Base-by-base conservation (phyloP, 2,329 filamentous ascomycete species). In the Monosporascus ibericus region DNA sequence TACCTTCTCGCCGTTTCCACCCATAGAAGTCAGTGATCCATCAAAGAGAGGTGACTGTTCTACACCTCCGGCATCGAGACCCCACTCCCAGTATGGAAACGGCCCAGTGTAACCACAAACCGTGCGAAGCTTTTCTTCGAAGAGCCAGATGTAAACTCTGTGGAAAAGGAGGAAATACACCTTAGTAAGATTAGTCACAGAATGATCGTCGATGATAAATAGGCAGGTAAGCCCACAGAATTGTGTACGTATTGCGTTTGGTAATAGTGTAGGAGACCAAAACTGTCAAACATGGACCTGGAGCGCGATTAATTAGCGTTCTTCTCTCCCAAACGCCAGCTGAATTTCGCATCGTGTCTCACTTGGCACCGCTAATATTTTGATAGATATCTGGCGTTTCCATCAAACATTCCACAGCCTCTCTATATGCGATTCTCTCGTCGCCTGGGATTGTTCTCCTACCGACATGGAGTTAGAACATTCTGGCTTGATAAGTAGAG, bases 1-100 rank as follows among this genome's bases (percentile, higher is more conserved):
- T 42, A 71, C 60, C 48, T 65, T 64, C 7, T 54, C 70, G 3
- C 76, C 75, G 57, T 78, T 73, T 11, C 72, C 72, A 15, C 71
- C 71, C 60, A 77, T 65, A 3, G 72, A 75, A 14, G 66, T 70
- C 20, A 67, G 69, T 18, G 69, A 73, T 39, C 75, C 75, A 58
- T 78, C 74, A 59, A 75, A 76, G 27, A 77, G 55, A 3, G 73
- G 68, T 6, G 72, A 75, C 56, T 63, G 70, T 47, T 69, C 63
- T 37, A 71, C 61, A 48, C 64, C 61, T 9, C 57, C 53, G 30
- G 68, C 63, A 51, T 72, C 71, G 7, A 70, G 66, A 3, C 66
- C 66, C 74, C 73, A 76, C 55, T 64, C 61, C 57, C 58, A 62
- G 52, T 62, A 62, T 1, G 63, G 62, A 40, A 64, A 61, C 8